Base-by-base conservation (phyloP, 2,329 filamentous ascomycete genomes). In the Colletotrichum limetticola region DNA sequence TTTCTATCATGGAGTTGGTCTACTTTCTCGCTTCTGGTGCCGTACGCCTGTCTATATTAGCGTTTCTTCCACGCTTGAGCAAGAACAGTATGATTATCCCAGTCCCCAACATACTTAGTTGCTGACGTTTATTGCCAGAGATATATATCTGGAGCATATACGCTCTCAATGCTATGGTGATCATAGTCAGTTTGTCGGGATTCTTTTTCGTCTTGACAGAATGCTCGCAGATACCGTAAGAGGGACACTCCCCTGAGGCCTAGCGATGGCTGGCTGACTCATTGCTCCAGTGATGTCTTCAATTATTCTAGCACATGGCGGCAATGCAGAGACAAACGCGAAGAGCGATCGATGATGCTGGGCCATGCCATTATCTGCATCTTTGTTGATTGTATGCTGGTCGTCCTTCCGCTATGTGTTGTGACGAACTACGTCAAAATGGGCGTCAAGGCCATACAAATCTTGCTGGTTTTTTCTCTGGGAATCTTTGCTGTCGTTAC, bases 401-500 rank as follows among this genome's bases (percentile, higher is more conserved):
- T 85, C 26, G 73, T 77, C 4, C 75, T 85, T 28, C 81, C 83
- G 2, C 79, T 83, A 30, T 84, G 80, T 80, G 79, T 83, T 14
- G 79, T 85, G 28, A 76, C 78, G 16, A 78, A 60, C 49, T 83
- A 82, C 66, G 82, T 83, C 78, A 81, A 80, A 64, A 81, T 77
- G 57, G 81, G 80, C 0, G 69, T 75, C 22, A 79, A 79, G 66
- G 79, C 76, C 4, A 64, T 83, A 14, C 81, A 80, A 57, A 78
- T 85, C 4, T 77, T 82, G 9, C 73, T 84, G 22, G 76, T 85
- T 19, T 81, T 86, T 53, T 78, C 78, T 26, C 76, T 85, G 8
- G 84, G 82, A 22, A 67, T 82, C 5, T 83, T 85, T 69, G 81
- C 79, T 46, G 77, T 84, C 22, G 72, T 78, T 12, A 82, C 83